These are phyloP conservation scores for Colletotrichum coccodes DNA, from an alignment of 2,329 filamentous ascomycete species.

Conservation along the genomic window DNA sequence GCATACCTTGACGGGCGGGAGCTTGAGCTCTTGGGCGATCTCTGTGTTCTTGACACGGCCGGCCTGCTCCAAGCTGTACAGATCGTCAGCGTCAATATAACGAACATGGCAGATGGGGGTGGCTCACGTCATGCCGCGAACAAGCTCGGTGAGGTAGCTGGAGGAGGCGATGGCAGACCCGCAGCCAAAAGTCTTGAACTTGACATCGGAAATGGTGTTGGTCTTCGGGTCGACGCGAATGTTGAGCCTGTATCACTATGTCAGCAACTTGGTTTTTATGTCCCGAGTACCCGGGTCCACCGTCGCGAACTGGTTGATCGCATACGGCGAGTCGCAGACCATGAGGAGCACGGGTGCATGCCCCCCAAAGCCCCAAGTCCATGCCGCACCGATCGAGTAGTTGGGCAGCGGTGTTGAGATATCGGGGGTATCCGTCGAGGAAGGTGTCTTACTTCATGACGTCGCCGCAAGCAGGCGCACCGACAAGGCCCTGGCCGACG, in stretches of 20 bases:
- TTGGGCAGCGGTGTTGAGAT: not conserved
- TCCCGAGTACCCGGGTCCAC: not conserved
- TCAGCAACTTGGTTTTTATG: not conserved
- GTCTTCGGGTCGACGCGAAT: constrained; percentile 90
- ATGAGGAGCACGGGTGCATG: not conserved
- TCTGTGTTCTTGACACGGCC: constrained; percentile 95
- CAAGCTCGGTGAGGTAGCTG: constrained; percentile 95
- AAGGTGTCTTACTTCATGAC: constrained; percentile 75
- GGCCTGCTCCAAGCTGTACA: constrained; percentile 80
- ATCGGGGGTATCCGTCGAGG: not conserved
- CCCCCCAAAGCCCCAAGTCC: not conserved
- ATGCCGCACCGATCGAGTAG: not conserved
- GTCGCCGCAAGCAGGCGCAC: constrained; percentile 88
- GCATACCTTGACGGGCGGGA: constrained; percentile 87
- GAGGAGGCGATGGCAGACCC: constrained; percentile 94
- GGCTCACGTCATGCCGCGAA: constrained; percentile 84
- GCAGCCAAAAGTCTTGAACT: constrained; percentile 98
- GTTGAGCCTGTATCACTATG: constrained; percentile 61
- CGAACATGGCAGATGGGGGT: not conserved
- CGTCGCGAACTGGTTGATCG: not conserved
- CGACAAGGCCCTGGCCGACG: constrained; percentile 92
- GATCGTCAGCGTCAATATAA: not conserved
- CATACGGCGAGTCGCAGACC: too few species aligned
- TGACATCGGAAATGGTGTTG: constrained; percentile 91
- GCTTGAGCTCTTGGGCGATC: constrained; percentile 94